Conservation (phyloP, 202 grass and related monocot species). For the Cymbopogon flexuosus region DNA sequence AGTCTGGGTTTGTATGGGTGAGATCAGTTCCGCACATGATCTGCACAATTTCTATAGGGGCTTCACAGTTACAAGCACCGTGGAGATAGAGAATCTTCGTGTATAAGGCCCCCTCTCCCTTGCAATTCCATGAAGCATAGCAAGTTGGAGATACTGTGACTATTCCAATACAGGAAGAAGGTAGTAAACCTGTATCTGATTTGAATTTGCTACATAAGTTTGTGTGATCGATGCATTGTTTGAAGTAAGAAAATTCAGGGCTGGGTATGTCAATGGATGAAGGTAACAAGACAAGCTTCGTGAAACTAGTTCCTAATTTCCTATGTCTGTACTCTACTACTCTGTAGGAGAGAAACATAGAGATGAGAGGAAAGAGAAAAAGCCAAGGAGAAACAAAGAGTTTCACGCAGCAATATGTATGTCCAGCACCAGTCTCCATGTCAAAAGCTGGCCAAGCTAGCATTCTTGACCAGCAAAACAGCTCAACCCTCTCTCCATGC, state of each 20-base stretch:
- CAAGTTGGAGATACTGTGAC: not conserved
- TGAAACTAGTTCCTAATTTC: not conserved
- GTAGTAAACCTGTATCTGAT: not conserved
- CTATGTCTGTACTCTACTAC: not conserved
- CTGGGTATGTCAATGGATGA: not conserved
- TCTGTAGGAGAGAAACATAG: not conserved
- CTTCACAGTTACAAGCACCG: not conserved
- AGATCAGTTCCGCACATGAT: not conserved
- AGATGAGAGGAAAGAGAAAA: not conserved
- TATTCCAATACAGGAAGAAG: not conserved
- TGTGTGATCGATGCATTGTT: not conserved
- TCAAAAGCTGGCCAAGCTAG: not conserved
- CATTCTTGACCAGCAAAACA: not conserved
- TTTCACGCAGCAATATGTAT: not conserved
- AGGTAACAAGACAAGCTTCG: not conserved
- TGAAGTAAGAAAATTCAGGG: not conserved
- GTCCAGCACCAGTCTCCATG: not conserved
- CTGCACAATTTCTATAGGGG: not conserved
- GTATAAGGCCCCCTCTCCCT: not conserved
- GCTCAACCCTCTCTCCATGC: not conserved
- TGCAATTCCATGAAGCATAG: not conserved
- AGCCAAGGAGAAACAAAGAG: not conserved
- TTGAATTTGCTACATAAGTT: not conserved
- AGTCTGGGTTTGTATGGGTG: not conserved
- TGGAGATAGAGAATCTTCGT: not conserved